Evolutionary conservation across 108 stramenopile genomes (phyloP).

Genomic region (Fragilariopsis cylindrus): DNA sequence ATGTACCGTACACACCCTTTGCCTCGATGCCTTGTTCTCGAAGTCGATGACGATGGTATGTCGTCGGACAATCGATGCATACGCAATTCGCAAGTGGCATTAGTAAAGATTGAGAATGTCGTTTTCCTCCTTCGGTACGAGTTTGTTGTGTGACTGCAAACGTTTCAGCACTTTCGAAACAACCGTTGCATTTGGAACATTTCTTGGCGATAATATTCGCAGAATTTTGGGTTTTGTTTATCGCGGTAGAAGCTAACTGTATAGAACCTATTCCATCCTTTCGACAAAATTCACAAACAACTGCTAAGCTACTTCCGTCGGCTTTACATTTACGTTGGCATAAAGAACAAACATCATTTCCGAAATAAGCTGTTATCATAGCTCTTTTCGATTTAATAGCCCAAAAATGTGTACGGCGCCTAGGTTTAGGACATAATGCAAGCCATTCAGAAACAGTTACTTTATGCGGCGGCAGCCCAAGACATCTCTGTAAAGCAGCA

Average conservation of each 20-base stretch:
- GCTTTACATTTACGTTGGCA: constrained; percentile 75
- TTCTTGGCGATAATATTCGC: constrained; percentile 55
- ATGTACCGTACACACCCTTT: constrained; percentile 16
- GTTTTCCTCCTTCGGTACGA: constrained; percentile 20
- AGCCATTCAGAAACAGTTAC: constrained; percentile 77
- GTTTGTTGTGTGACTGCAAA: constrained; percentile 47
- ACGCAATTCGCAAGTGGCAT: constrained; percentile 81
- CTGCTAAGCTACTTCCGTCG: constrained; percentile 60
- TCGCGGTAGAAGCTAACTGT: constrained; percentile 46
- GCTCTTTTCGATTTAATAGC: constrained; percentile 59
- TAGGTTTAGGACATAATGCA: constrained; percentile 73
- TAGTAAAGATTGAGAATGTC: constrained; percentile 35
- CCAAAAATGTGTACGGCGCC: constrained; percentile 81
- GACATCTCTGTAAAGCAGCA: constrained; percentile 80
- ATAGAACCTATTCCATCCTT: constrained; percentile 40
- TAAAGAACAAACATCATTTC: constrained; percentile 72
- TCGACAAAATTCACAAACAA: constrained; percentile 66
- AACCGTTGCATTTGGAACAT: constrained; percentile 73
- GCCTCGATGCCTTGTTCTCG: constrained; percentile 77
- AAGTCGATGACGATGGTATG: constrained; percentile 67
- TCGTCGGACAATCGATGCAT: constrained; percentile 85
- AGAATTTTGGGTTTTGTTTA: constrained; percentile 54
- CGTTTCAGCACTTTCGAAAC: constrained; percentile 64
- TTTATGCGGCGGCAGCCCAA: constrained; percentile 71
- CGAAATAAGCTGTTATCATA: constrained; percentile 85